Evolutionary conservation across 768 basidiomycete genomes (phyloP), one percentile per base, ranked within the genome.

Genomic region (Scleroderma bovista): DNA sequence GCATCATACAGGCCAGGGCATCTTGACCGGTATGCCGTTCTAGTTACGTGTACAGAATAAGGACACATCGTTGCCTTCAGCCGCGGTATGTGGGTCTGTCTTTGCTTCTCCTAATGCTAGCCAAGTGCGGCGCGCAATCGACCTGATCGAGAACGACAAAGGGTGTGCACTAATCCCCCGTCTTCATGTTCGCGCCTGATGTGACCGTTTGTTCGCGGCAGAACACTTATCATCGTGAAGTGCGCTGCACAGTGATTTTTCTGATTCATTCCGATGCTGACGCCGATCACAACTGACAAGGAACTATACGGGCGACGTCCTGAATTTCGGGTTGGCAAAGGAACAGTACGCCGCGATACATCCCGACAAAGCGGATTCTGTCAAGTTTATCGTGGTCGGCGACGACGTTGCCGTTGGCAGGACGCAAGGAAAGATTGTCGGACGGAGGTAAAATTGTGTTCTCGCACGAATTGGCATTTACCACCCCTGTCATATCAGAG

Each of bases 61-160:
- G 32, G 29, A 24, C 54, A 32, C 16, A 32, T 17, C 29, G 45
- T 29, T 9, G n/a, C 9, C 34, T 9, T 22, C 58, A 75, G 82
- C 83, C 32, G 90, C 93, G 29, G 87, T 95, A 8, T 90, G 85
- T 56, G 94, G 94, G 8, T 88, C 80, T 58, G 74, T 96, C 34
- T 97, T 96, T 62, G 93, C 94, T 2, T 90, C 88, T 16, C 94
- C 94, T 1, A 94, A 84, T 57, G 80, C 91, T 4, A 77, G 77
- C 46, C 94, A 96, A 67, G 87, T 97, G 45, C 75, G 81, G 44
- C 76, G 86, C 20, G 92, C 80, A 5, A 85, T 96, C 54, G 83
- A 92, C 51, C 72, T 90, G 37, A 76, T 88, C 10, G 78, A 79
- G 58, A 87, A 81, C 56, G 76, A 84, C 47, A 79, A 78, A 56